Base-by-base conservation (phyloP, 371 early-diverging fungal genomes). In the Mucor irregularis region DNA sequence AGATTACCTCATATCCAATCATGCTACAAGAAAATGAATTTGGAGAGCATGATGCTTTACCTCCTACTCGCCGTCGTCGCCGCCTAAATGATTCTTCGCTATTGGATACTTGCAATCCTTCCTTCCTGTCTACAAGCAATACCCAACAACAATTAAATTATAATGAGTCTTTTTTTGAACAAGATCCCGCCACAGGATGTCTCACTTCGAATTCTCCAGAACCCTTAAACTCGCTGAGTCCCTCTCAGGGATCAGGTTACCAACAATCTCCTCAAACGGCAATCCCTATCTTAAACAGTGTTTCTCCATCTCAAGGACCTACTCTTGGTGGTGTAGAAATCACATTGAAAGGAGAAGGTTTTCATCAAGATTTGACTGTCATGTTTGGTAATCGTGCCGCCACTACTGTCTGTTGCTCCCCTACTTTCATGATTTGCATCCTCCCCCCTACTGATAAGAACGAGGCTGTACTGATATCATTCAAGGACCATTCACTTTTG, bases 301-400 rank as follows among this genome's bases (percentile, higher is more conserved):
- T 90, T 56, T 73, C 80, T 25, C 91, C 91, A 5, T 69, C 75
- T 42, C 70, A 79, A 45, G 92, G 92, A 6, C 89, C 92, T 0
- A 71, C 82, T 44, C 78, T 76, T 42, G 94, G 94, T 34, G 92
- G 94, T 1, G 69, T 82, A 10, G 88, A 87, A 40, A 73, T 92
- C 3, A 88, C 90, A 5, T 66, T 93, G 25, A 57, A 85, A 1
- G 94, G 94, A 2, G 68, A 74, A 16, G 81, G 85, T 43, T 90
- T 93, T 66, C 74, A 81, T 54, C 61, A 62, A 16, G 80, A 74
- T 8, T 44, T 81, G 35, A 76, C 73, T 0, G 61, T 74, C n/a
- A 65, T 77, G 58, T 83, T 83, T 67, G 81, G 80, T n/a, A 51
- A 72, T 9, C 66, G 67, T 3, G 72, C 76, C 7, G 79, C 81